These are phyloP conservation scores for Thamnidium elegans DNA, from an alignment of 192 early-diverging fungal species.

Conservation along the genomic window DNA sequence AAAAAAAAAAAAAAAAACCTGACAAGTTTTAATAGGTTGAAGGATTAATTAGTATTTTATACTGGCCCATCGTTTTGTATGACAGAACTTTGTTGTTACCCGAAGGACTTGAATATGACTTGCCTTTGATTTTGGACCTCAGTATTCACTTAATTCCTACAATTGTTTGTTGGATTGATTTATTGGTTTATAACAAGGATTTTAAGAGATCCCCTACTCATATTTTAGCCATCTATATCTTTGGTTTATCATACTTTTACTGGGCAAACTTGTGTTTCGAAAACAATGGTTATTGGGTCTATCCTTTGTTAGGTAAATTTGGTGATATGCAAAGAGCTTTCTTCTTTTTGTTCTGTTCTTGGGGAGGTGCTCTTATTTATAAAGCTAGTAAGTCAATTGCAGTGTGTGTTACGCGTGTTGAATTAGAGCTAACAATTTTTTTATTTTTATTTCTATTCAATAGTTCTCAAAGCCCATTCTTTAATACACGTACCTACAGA, in stretches of 20 bases:
- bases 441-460: too few species aligned
- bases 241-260: constrained; percentile 23
- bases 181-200: constrained; percentile 27
- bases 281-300: constrained; percentile 28
- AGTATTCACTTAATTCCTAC: constrained; percentile 29
- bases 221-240: constrained; percentile 24
- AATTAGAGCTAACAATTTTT: too few species aligned
- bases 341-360: constrained; percentile 23
- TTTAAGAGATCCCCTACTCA: constrained; percentile 22
- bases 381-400: constrained; percentile 22
- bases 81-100: constrained; percentile 21
- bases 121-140: constrained; percentile 20
- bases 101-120: constrained; percentile 3
- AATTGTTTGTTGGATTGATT: constrained; percentile 20
- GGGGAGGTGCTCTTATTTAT: constrained; percentile 26
- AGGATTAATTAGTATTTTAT: constrained; percentile 29
- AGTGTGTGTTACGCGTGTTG: too few species aligned
- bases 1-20: not conserved
- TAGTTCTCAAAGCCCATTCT: too few species aligned
- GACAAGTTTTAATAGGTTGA: constrained; percentile 18
- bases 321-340: not conserved
- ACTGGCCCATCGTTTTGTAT: constrained; percentile 32
- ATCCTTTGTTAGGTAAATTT: constrained; percentile 31
- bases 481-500: too few species aligned
- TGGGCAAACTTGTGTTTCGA: constrained; percentile 27